phyloP scores from a whole-genome alignment of 1,139 yeast species.

The Saccharomyces pastorianus region DNA sequence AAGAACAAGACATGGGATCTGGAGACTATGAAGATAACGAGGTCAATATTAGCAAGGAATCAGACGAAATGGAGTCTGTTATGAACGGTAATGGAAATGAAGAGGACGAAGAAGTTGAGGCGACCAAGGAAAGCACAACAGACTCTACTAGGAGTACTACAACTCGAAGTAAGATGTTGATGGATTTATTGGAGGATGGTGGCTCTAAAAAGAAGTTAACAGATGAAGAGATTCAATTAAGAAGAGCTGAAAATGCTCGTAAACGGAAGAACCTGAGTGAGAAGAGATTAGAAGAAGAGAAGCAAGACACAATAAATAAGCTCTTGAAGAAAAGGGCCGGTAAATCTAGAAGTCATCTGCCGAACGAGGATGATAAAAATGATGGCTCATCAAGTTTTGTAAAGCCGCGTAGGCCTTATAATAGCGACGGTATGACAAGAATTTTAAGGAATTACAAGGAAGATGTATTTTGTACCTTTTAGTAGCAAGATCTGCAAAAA shows the following conservation, averaged over 20 bases:
- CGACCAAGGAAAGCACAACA: slow-evolving; percentile 7
- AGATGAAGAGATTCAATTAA: slow-evolving; percentile 74
- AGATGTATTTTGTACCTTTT: slow-evolving; percentile 13
- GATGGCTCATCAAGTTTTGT: slow-evolving; percentile 26
- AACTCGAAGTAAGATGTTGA: slow-evolving; percentile 16
- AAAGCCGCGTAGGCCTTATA: slow-evolving; percentile 31
- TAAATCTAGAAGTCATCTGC: slow-evolving; percentile 43
- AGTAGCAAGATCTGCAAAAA: background rate
- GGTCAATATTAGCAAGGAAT: slow-evolving; percentile 9
- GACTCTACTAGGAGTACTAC: slow-evolving; percentile 2
- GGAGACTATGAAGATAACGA: slow-evolving; percentile 7
- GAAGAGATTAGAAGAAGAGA: slow-evolving; percentile 82
- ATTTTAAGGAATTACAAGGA: slow-evolving; percentile 14
- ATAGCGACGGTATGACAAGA: slow-evolving; percentile 21
- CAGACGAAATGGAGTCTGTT: slow-evolving; percentile 5
- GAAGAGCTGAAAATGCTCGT: slow-evolving; percentile 83
- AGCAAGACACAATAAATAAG: slow-evolving; percentile 81
- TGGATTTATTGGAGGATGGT: slow-evolving; percentile 25
- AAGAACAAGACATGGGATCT: slow-evolving; percentile 7
- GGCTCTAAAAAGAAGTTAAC: slow-evolving; percentile 38
- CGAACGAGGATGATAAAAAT: slow-evolving; percentile 36
- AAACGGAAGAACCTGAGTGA: slow-evolving; percentile 80
- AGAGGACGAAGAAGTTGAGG: slow-evolving; percentile 9
- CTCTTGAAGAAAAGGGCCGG: slow-evolving; percentile 75
- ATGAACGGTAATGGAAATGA: slow-evolving; percentile 2